Percentiles rank a stretch among this genome's conserved stretches.
Evolutionary conservation across 805 yeast species (phyloP).

Genomic region (Metschnikowia henanensis): DNA sequence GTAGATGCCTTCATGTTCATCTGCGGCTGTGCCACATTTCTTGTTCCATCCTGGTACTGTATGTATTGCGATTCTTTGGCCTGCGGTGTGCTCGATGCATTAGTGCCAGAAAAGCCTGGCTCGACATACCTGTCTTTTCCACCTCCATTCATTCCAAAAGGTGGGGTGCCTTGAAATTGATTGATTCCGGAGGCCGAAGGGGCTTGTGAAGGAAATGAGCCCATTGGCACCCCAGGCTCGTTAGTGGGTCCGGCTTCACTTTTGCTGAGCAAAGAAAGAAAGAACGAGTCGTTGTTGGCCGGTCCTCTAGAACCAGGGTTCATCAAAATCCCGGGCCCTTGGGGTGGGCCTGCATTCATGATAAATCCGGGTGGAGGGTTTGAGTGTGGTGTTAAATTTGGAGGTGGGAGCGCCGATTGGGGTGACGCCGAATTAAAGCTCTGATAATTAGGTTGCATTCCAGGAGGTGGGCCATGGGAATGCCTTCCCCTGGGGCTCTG

Average conservation of each 20-base stretch:
- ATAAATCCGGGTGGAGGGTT: slow-evolving; percentile 7
- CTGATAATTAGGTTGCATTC: slow-evolving; percentile 8
- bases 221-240: neutral
- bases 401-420: neutral
- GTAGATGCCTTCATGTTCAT: slow-evolving; percentile 11
- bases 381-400: neutral
- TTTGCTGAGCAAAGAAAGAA: slow-evolving; percentile 47
- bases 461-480: slow-evolving; percentile 12
- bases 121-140: neutral
- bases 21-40: slow-evolving; percentile 5
- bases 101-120: neutral
- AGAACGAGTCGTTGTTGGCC: slow-evolving; percentile 42
- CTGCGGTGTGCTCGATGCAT: slow-evolving; percentile 1
- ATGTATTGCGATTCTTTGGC: slow-evolving; percentile 1
- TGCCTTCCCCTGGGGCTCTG: slow-evolving; percentile 2
- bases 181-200: neutral
- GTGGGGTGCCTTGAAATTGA: neutral
- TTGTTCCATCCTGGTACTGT: slow-evolving; percentile 4
- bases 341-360: slow-evolving; percentile 6
- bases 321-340: slow-evolving; percentile 6
- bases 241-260: slow-evolving; percentile 15
- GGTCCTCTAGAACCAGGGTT: slow-evolving; percentile 5
- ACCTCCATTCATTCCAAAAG: neutral
- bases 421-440: neutral
- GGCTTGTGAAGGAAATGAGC: neutral